These are phyloP conservation scores for Quercus berberidifolia DNA, from an alignment of 306 rosid genomes.

Conservation along the genomic window DNA sequence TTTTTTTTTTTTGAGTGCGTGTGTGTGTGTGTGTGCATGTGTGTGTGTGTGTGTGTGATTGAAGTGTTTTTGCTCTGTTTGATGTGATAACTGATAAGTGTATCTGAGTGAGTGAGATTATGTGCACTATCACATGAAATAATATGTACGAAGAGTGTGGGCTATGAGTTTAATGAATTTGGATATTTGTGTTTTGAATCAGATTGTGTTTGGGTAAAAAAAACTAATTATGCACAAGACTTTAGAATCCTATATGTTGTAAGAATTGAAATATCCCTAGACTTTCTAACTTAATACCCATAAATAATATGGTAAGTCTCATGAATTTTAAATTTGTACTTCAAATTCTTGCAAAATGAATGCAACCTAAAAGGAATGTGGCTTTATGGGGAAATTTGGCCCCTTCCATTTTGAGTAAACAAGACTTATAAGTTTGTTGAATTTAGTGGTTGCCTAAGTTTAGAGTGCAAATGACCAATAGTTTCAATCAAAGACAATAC, in stretches of 20 bases:
- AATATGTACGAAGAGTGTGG: not conserved
- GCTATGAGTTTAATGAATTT: not conserved
- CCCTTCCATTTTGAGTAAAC: not conserved
- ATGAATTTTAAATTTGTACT: too few species aligned
- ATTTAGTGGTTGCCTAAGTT: not conserved
- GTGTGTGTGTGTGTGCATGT: too few species aligned
- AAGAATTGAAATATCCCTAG: too few species aligned
- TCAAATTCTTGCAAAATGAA: too few species aligned
- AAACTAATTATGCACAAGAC: too few species aligned
- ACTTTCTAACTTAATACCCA: too few species aligned
- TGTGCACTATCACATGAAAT: not conserved
- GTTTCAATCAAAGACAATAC: not conserved
- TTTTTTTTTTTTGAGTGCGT: not conserved
- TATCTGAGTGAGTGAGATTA: not conserved
- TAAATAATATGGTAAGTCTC: too few species aligned
- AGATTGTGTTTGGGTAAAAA: not conserved
- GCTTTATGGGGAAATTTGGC: not conserved
- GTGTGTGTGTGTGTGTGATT: not conserved
- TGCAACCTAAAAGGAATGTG: not conserved
- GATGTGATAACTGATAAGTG: not conserved
- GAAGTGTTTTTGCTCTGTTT: not conserved
- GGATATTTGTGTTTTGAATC: not conserved
- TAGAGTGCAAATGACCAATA: not conserved
- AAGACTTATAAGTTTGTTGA: not conserved
- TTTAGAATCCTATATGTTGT: too few species aligned